Evolutionary conservation across 2,329 filamentous ascomycete species (phyloP), one percentile per base, ranked within the genome.

Genomic region (Plectosphaerella cucumerina): DNA sequence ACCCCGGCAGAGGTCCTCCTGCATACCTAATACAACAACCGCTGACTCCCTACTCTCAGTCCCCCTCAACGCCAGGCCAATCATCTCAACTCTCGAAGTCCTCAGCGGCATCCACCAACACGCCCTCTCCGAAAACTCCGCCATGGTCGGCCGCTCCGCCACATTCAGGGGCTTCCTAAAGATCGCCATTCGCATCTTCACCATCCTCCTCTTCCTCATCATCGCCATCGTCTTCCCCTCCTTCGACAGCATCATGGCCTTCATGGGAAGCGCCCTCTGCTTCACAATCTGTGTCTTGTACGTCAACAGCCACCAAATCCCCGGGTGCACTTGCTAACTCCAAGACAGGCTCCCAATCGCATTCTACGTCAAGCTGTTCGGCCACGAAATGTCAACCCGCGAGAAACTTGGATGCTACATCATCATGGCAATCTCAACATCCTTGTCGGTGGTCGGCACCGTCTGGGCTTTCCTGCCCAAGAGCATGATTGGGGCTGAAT

Each of bases 321-420:
- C 37, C 34, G 48, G 44, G 14, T n/a, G 6, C 15, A 21, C 14
- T 45, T 43, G 8, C 22, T 31, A 22, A 31, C n/a, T 20, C 1
- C 18, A 23, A 3, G 3, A 6, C 31, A 77, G 74, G 17, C 67
- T 99, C 47, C 94, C 93, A 1, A 74, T 96, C 31, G 80, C 85
- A 5, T 97, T 99, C 65, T 91, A 97, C 63, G 72, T 97, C 51
- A 96, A 92, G 70, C 82, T 97, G 1, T 97, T 96, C 65, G 84
- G 85, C 44, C 78, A 83, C 47, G 85, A 93, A 53, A 82, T 97
- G 44, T 71, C 76, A 1, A 58, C 67, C 1, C 64, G 65, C 20
- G 90, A 96, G 69, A 84, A 81, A 60, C 65, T 81, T 5, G 58
- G 88, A 43, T 84, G 87, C 60, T 92, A 84, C 76, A 64, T 73